Evolutionary conservation across 2,329 filamentous ascomycete species (phyloP).

Genomic region (Phialophora expanda): DNA sequence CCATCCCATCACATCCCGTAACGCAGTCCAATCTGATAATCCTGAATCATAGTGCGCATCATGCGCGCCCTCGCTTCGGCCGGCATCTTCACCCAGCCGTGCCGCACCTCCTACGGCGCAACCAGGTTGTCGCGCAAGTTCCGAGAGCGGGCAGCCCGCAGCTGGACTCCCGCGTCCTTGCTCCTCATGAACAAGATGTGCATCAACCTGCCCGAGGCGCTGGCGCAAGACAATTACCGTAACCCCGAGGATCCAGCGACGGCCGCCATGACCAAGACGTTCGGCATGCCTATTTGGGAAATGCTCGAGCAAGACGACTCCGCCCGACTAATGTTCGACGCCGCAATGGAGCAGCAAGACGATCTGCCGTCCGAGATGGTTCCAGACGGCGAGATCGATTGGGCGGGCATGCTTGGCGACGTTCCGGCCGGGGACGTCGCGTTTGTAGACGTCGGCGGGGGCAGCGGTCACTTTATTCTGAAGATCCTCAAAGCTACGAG

Average conservation of each 20-base stretch:
- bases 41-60: neutral
- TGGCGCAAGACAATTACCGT: neutral
- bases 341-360: slow-evolving; percentile 4
- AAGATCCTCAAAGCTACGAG: neutral
- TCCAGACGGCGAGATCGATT: neutral
- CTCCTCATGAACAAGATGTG: neutral
- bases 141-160: neutral
- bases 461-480: neutral
- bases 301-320: neutral
- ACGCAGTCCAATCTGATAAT: neutral
- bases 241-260: neutral
- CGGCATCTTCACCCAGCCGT: neutral
- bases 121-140: slow-evolving; percentile 2
- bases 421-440: neutral
- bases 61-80: slow-evolving; percentile 4
- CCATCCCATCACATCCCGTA: neutral
- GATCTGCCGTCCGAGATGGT: neutral
- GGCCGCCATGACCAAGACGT: neutral
- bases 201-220: slow-evolving; percentile 1
- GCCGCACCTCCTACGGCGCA: neutral
- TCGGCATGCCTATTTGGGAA: neutral
- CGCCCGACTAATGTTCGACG: neutral
- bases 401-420: slow-evolving; percentile 1
- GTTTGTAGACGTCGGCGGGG: neutral
- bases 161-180: neutral